Percentiles rank a stretch among this genome's conserved stretches.
phyloP scores from a whole-genome alignment of 768 basidiomycete species.

The Tephrocybe sp. region DNA sequence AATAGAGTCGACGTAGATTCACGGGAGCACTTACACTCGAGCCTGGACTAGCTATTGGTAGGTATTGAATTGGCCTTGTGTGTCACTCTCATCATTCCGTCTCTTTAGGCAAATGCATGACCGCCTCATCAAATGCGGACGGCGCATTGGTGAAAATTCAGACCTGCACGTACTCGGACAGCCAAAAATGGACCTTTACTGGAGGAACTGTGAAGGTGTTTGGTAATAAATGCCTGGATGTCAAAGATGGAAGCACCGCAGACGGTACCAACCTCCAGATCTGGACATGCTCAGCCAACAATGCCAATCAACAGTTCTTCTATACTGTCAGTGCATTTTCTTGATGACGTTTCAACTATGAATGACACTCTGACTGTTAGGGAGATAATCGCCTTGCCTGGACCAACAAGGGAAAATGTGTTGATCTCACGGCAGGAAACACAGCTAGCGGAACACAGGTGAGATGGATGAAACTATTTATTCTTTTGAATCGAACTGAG shows the following conservation, averaged over 20 bases:
- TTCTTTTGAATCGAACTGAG: background rate
- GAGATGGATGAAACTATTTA: slow-evolving; percentile 15
- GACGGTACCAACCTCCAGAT: slow-evolving; percentile 52
- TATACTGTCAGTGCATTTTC: slow-evolving; percentile 34
- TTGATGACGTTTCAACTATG: background rate
- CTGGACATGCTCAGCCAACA: slow-evolving; percentile 41
- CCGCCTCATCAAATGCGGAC: slow-evolving; percentile 46
- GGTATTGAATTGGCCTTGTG: slow-evolving; percentile 6
- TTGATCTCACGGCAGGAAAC: slow-evolving; percentile 45
- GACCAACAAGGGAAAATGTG: slow-evolving; percentile 48
- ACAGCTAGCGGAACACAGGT: slow-evolving; percentile 41
- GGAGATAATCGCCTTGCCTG: slow-evolving; percentile 41
- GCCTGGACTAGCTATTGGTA: slow-evolving; percentile 42
- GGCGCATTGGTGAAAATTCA: slow-evolving; percentile 48
- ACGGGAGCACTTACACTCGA: slow-evolving; percentile 42
- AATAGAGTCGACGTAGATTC: slow-evolving; percentile 27
- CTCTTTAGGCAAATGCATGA: slow-evolving; percentile 46
- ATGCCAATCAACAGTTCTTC: slow-evolving; percentile 44
- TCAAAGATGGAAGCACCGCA: slow-evolving; percentile 35
- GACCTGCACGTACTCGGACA: slow-evolving; percentile 39
- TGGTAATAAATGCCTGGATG: slow-evolving; percentile 50
- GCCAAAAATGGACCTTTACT: slow-evolving; percentile 50
- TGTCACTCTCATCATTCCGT: background rate
- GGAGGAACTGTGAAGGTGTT: slow-evolving; percentile 41
- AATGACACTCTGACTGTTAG: slow-evolving; percentile 6